Evolutionary conservation across 306 rosid genomes (phyloP), one percentile per base, ranked within the genome.

Genomic region (Lathyrus tuberosus): DNA sequence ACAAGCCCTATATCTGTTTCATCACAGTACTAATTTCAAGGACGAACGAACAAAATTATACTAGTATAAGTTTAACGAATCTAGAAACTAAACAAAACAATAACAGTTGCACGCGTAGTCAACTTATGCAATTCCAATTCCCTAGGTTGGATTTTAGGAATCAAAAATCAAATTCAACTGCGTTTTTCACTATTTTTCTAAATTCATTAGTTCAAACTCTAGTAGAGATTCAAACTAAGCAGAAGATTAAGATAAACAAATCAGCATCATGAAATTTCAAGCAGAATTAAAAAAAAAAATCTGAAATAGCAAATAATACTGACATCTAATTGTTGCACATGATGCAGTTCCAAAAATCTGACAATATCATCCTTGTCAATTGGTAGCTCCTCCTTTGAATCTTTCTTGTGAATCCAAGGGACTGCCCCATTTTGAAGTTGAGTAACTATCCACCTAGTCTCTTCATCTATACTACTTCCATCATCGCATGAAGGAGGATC

Each of bases 311-410:
- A 24, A 24, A 24, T 24, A 38, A 75, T 63, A 90, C 99, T 77
- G 33, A 94, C 99, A 78, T 94, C 99, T 60, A 88, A 76, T 66
- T 88, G 88, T 77, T 94, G 99, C 80, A 87, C 86, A 70, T 94
- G 99, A 51, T 85, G 88, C 62, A 91, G 80, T 76, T 94, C 90
- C 91, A 94, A 86, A 82, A 88, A 91, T 82, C 92, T 86, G 73
- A 81, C 70, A 69, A 94, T 87, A 69, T 94, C 92, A 52, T 70
- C 84, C 76, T 76, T 72, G 71, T 76, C 79, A 57, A 93, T 71
- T 4, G 84, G 86, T 69, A 84, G 43, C 37, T 5, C 37, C 37
- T 31, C 1, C 8, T 4, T 5, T 10, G 53, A n/a, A 40, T 53
- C 76, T 73, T 85, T 78, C 67, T 84, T 82, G 77, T 80, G 75